Evolutionary conservation across 2,329 filamentous ascomycete genomes (phyloP).

Genomic region (Plenodomus biglobosus): DNA sequence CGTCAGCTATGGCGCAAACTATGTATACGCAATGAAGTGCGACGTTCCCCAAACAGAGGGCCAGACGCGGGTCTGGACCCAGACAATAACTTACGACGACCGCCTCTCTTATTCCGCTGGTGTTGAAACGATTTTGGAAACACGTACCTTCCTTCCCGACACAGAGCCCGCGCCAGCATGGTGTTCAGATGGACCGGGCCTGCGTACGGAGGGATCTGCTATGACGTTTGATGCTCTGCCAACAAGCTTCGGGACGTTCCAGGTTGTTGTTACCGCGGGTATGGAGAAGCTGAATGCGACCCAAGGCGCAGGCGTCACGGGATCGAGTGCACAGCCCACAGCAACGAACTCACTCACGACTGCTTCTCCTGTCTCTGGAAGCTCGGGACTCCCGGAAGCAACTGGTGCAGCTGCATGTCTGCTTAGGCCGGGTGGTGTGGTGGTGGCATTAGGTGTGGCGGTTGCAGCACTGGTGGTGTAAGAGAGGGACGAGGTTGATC

Average conservation of each 20-base stretch:
- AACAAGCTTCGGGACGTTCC: slow-evolving; percentile 3
- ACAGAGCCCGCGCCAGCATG: not conserved
- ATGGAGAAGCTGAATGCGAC: slow-evolving; percentile 9
- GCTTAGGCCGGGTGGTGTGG: not conserved
- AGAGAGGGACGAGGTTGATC: not conserved
- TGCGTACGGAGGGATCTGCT: not conserved
- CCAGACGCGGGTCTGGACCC: not conserved
- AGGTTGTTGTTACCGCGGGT: slow-evolving; percentile 6
- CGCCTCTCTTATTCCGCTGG: slow-evolving; percentile 2
- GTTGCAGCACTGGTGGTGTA: not conserved
- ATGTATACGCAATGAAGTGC: not conserved
- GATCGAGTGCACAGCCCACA: not conserved
- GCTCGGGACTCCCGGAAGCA: not conserved
- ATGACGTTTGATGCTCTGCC: not conserved
- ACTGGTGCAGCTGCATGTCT: not conserved
- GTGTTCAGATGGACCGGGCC: not conserved
- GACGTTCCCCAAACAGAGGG: not conserved
- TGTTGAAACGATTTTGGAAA: slow-evolving; percentile 2
- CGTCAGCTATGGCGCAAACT: not conserved
- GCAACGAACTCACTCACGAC: not conserved
- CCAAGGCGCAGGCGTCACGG: not conserved
- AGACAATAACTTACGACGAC: not conserved
- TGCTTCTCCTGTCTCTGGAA: not conserved
- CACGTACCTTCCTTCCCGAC: not conserved
- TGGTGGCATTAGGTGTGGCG: not conserved